Percentiles rank a stretch among this genome's conserved stretches.
These are phyloP conservation scores for Diaporthe citrichinensis DNA, from an alignment of 2,329 filamentous ascomycete genomes.

Conservation along the genomic window DNA sequence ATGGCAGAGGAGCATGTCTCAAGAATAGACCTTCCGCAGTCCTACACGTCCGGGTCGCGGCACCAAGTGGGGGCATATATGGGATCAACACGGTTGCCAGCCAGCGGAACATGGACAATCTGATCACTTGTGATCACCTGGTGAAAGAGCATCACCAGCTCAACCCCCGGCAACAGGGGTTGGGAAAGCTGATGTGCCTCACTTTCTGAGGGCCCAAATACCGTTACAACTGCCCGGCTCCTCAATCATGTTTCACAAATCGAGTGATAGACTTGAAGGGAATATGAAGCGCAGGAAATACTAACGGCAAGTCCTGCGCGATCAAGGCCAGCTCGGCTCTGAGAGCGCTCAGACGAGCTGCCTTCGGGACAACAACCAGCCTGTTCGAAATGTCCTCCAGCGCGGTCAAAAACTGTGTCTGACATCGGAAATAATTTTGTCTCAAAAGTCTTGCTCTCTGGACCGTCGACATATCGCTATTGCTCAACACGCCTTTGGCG, in stretches of 20 bases:
- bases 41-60: neutral
- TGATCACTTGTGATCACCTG: neutral
- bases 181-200: neutral
- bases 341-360: slow-evolving; percentile 83
- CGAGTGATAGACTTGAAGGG: neutral
- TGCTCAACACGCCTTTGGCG: slow-evolving; percentile 68
- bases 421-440: slow-evolving; percentile 86
- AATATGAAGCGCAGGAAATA: neutral
- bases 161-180: neutral
- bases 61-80: neutral
- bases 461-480: slow-evolving; percentile 72
- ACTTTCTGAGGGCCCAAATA: neutral
- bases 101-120: neutral
- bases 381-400: slow-evolving; percentile 88
- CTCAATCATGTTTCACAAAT: neutral
- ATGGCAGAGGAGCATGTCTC: slow-evolving; percentile 16
- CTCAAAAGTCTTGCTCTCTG: slow-evolving; percentile 82
- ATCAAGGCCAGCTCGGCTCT: slow-evolving; percentile 86
- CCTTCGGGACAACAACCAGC: slow-evolving; percentile 86
- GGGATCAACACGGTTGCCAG: neutral
- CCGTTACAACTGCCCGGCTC: neutral
- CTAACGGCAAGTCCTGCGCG: slow-evolving; percentile 78
- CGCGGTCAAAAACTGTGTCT: slow-evolving; percentile 85
- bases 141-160: neutral
- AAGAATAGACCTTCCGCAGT: neutral